Conservation (phyloP, 1,284 basidiomycete genomes). For the Spongispora temasekensis region DNA sequence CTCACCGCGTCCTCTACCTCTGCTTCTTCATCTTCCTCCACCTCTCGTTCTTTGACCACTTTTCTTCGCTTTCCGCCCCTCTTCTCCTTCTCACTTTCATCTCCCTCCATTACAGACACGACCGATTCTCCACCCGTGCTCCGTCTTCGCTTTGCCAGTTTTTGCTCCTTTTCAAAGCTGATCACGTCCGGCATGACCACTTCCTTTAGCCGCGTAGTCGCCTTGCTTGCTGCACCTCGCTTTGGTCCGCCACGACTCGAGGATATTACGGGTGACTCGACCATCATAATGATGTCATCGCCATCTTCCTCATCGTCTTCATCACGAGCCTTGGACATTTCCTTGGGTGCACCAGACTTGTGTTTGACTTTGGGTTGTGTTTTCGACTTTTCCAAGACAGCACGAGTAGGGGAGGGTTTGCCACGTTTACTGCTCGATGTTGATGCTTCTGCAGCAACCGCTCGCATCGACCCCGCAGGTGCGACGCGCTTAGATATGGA, state of each 20-base stretch:
- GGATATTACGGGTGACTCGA: constrained; percentile 12
- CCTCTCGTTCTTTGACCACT: constrained; percentile 27
- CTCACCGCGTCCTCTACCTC: constrained; percentile 25
- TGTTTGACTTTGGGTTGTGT: constrained; percentile 7
- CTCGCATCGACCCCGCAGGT: constrained; percentile 14
- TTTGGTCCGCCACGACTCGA: constrained; percentile 33
- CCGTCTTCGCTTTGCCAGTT: constrained; percentile 37
- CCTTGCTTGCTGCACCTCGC: constrained; percentile 67
- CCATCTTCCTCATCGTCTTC: background rate
- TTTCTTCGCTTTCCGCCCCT: constrained; percentile 17
- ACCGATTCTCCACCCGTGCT: constrained; percentile 22
- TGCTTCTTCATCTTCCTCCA: constrained; percentile 29
- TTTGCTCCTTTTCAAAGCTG: constrained; percentile 66
- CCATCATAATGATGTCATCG: constrained; percentile 8
- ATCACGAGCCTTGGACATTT: background rate
- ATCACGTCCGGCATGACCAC: constrained; percentile 77
- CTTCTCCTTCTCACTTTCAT: constrained; percentile 15
- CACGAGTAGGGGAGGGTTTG: constrained; percentile 3
- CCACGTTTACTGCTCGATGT: constrained; percentile 21
- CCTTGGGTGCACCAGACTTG: constrained; percentile 4
- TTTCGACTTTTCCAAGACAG: constrained; percentile 7
- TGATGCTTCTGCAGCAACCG: constrained; percentile 21
- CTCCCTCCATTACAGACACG: constrained; percentile 16
- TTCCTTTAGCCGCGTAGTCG: constrained; percentile 59
- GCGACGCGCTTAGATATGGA: background rate